Evolutionary conservation across 2,329 filamentous ascomycete genomes (phyloP), one percentile per base, ranked within the genome.

Genomic region (Botryotinia globosa): DNA sequence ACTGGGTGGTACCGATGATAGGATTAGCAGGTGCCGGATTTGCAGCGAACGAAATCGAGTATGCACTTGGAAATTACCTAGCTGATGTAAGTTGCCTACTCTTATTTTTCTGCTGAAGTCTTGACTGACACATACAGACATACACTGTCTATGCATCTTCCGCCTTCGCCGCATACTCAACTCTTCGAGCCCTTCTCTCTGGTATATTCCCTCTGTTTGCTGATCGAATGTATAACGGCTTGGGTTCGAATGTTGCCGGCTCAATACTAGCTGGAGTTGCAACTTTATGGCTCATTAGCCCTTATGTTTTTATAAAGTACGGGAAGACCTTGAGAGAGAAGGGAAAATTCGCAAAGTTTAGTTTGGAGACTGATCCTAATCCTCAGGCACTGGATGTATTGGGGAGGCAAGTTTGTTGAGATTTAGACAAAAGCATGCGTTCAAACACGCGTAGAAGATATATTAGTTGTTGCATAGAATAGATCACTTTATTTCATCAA

Each of bases 11-110:
- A 2, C 81, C 83, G 4, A 82, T 82, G 7, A 66, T 83, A 0
- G 80, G 82, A 0, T 80, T 87, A 3, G 77, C 84, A 0, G 77
- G 84, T 4, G 80, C 86, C 14, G 85, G 85, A 0, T 87, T 84
- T 76, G 83, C 83, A 0, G 76, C 84, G 37, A 85, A 85, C 25
- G 85, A 87, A 72, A 81, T 85, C 61, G 82, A 82, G 29, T 82
- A 73, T 61, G 75, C 75, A 4, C 76, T 85, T 0, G 80, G 81
- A 1, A 83, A 83, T 1, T 85, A 85, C 66, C 77, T 85, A 16
- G 80, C 83, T 0, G 84, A 85, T 75, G 69, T 65, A 64, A 29
- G 59, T 54, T n/a, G 4, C 10, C 29, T 44, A 39, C 16, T 51
- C 8, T 44, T 39, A 22, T 12, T 7, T n/a, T 37, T 71, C 29